Base-by-base conservation (phyloP, 768 basidiomycete genomes). In the Glaciozyma antarctica region DNA sequence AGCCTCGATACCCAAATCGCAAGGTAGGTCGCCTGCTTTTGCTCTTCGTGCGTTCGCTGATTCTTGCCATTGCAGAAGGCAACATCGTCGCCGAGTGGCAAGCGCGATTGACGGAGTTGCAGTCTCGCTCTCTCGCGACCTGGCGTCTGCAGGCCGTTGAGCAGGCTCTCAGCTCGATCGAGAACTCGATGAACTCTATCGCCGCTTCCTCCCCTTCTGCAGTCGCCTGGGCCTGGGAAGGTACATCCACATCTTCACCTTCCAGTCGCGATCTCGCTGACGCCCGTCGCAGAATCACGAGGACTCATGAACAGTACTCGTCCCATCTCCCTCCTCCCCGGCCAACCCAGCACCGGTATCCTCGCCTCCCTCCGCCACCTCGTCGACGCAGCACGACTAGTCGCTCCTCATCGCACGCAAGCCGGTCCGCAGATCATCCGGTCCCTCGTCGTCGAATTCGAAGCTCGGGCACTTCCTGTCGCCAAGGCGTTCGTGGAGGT, bases 61-160 rank as follows among this genome's bases (percentile, higher is more conserved):
- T 4, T n/a, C 16, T 5, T 22, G 2, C 13, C 38, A 2, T 38
- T 21, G 24, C 61, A 57, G 58, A 64, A 12, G 17, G 8, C 1
- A 3, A 49, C 10, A 59, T 60, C 22, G 34, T 67, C 22, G 6
- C 1, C 4, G 17, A 22, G 2, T 70, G 65, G 65, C 58, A 60
- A 22, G 16, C 44, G 1, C 51, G 61, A 0, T 65, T 70, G 19
- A 5, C 28, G 0, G 34, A 21, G 1, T 13, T 70, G 0, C 69
- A 70, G 17, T 53, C 28, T 0, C 41, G 41, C 21, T 62, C 69
- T 6, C 57, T 67, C 41, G 34, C 3, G 0, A 9, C n/a, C 0
- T 70, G 69, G 69, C 60, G 58, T 6, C 8, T 15, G 7, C n/a
- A 64, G 41, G 63, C 65, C 7, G 63, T 64, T 24, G 3, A 26